These are phyloP conservation scores for Kwoniella shivajii DNA, from an alignment of 1,284 basidiomycete genomes.

Conservation along the genomic window DNA sequence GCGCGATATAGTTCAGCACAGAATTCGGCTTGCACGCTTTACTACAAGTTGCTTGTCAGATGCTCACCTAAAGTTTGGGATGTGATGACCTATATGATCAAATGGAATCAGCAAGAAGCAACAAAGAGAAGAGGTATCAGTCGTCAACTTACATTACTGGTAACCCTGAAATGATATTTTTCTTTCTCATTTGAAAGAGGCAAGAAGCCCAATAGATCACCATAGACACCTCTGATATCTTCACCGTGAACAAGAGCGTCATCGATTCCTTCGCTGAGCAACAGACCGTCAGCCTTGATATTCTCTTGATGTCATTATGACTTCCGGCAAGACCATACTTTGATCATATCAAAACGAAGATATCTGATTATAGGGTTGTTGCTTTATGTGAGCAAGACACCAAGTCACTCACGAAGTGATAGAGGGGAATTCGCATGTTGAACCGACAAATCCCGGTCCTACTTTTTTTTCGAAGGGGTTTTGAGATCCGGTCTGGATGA, in stretches of 20 bases:
- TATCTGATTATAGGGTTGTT: background rate
- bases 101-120: no score
- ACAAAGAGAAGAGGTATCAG: background rate
- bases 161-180: slow-evolving; percentile 39
- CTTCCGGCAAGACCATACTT: no score
- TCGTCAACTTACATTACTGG: slow-evolving; percentile 34
- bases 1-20: no score
- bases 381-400: background rate
- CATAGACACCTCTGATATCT: slow-evolving; percentile 41
- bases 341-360: background rate
- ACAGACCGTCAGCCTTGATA: no score
- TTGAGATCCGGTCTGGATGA: slow-evolving; percentile 13
- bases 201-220: slow-evolving; percentile 37
- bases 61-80: slow-evolving; percentile 39
- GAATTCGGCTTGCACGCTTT: no score
- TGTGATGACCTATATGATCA: slow-evolving; percentile 36
- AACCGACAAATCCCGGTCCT: slow-evolving; percentile 39
- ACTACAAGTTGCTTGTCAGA: no score
- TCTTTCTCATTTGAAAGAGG: slow-evolving; percentile 26
- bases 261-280: slow-evolving; percentile 32
- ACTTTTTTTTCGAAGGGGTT: slow-evolving; percentile 40
- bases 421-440: slow-evolving; percentile 42
- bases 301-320: no score
- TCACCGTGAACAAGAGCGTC: slow-evolving; percentile 36
- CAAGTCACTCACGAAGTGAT: slow-evolving; percentile 30